A percentile compares a stretch with the other conserved stretches of the same genome.
phyloP scores from a whole-genome alignment of 148 eudicot genomes.

The Vaccinium darrowii region DNA sequence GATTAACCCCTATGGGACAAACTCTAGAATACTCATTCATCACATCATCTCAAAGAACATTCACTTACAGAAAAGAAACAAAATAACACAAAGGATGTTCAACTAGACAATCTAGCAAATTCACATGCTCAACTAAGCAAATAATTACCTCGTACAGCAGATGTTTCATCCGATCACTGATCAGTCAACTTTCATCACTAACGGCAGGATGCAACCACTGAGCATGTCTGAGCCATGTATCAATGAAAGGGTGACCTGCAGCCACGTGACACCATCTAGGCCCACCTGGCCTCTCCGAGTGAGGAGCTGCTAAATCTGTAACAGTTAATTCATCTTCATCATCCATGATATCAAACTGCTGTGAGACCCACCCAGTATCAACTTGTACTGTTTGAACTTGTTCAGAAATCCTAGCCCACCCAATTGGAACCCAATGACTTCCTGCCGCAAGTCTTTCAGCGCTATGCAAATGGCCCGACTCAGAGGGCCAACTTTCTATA shows the following conservation, averaged over 20 bases:
- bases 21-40: neutral
- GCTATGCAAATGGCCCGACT: slow-evolving; percentile 33
- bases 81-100: neutral
- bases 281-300: slow-evolving; percentile 93
- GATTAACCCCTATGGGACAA: neutral
- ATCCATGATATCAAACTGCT: slow-evolving; percentile 54
- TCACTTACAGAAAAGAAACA: neutral
- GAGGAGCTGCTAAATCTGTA: slow-evolving; percentile 92
- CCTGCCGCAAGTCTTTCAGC: slow-evolving; percentile 39
- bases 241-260: slow-evolving; percentile 61
- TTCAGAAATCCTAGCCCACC: slow-evolving; percentile 84
- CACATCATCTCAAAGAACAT: neutral
- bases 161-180: slow-evolving; percentile 91
- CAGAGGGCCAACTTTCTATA: slow-evolving; percentile 27
- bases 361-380: slow-evolving; percentile 60
- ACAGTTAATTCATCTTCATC: slow-evolving; percentile 77
- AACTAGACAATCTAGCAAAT: neutral
- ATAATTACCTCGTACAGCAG: slow-evolving; percentile 85
- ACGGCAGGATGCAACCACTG: slow-evolving; percentile 98
- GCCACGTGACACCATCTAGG: slow-evolving; percentile 90
- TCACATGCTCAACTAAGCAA: slow-evolving; percentile 12
- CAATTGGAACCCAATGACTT: slow-evolving; percentile 85
- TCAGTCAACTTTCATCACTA: slow-evolving; percentile 87
- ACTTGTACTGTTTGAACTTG: slow-evolving; percentile 67
- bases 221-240: slow-evolving; percentile 73